A percentile compares a stretch with the other conserved stretches of the same genome.
phyloP scores from a whole-genome alignment of 2,329 filamentous ascomycete genomes.

The Penicillium digitatum region DNA sequence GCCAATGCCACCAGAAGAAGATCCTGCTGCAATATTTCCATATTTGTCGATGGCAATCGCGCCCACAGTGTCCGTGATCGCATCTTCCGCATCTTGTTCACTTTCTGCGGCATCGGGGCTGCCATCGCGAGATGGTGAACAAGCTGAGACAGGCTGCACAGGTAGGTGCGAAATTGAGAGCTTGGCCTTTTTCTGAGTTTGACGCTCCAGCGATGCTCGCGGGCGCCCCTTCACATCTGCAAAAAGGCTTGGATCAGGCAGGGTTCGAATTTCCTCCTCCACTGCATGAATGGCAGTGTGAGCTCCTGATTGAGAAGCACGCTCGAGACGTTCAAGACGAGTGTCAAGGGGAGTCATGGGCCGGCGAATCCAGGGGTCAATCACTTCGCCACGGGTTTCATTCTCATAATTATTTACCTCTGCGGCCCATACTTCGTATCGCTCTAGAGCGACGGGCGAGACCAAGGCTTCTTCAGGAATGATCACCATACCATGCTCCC shows the following conservation, averaged over 20 bases:
- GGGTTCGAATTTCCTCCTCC: background rate
- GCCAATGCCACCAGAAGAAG: constrained; percentile 94
- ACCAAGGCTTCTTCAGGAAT: constrained; percentile 73
- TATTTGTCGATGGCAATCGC: constrained; percentile 85
- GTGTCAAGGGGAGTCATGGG: constrained; percentile 22
- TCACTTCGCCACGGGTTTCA: constrained; percentile 48
- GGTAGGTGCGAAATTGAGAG: background rate
- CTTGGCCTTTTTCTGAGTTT: background rate
- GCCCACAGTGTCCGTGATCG: constrained; percentile 89
- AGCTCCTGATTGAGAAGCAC: background rate
- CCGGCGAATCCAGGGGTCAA: constrained; percentile 23
- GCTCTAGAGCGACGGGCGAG: constrained; percentile 72
- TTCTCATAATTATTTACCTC: constrained; percentile 34
- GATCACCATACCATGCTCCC: constrained; percentile 68
- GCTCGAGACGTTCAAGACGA: constrained; percentile 3
- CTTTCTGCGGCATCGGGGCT: background rate
- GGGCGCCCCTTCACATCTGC: background rate
- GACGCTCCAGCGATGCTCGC: background rate
- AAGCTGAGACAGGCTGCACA: background rate
- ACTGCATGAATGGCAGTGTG: background rate
- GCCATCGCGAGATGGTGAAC: background rate
- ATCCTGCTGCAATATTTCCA: constrained; percentile 87
- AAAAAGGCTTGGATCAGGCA: background rate
- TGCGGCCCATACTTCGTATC: constrained; percentile 70
- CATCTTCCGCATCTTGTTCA: constrained; percentile 42